Percentiles rank a stretch among this genome's conserved stretches.
Conservation (phyloP, 2,329 filamentous ascomycete genomes). For the Acrocalymma vagum region DNA sequence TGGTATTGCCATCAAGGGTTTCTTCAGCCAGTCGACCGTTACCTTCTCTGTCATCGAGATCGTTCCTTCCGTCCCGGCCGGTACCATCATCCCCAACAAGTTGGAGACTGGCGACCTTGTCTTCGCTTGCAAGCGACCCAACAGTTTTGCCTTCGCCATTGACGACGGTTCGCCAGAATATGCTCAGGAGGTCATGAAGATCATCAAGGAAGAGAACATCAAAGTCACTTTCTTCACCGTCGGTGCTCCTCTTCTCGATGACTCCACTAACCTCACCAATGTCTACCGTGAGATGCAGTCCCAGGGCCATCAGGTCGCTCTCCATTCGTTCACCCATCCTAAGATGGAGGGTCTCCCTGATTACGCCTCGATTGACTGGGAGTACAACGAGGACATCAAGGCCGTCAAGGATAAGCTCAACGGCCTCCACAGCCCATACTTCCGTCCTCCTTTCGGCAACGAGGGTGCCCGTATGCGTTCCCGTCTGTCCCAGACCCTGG, state of each 20-base stretch:
- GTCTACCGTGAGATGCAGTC: slow-evolving; percentile 71
- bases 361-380: slow-evolving; percentile 67
- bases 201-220: slow-evolving; percentile 68
- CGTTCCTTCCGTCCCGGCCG: slow-evolving; percentile 61
- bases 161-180: slow-evolving; percentile 71
- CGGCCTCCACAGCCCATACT: slow-evolving; percentile 59
- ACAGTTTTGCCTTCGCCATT: slow-evolving; percentile 76
- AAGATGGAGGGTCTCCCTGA: slow-evolving; percentile 67
- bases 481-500: slow-evolving; percentile 60
- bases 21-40: slow-evolving; percentile 62
- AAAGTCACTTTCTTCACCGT: slow-evolving; percentile 78
- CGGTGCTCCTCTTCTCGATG: slow-evolving; percentile 67
- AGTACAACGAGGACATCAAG: slow-evolving; percentile 65
- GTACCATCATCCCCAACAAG: slow-evolving; percentile 65
- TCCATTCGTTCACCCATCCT: slow-evolving; percentile 76
- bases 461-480: slow-evolving; percentile 73
- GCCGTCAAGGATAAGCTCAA: slow-evolving; percentile 53
- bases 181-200: slow-evolving; percentile 68
- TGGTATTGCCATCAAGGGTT: slow-evolving; percentile 71
- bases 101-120: slow-evolving; percentile 68
- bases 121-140: slow-evolving; percentile 71
- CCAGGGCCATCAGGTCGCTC: slow-evolving; percentile 72
- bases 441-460: slow-evolving; percentile 74
- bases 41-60: slow-evolving; percentile 69
- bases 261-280: slow-evolving; percentile 66